Evolutionary conservation across 2,329 filamentous ascomycete genomes (phyloP), one percentile per base, ranked within the genome.

Genomic region (Remersonia thermophila): DNA sequence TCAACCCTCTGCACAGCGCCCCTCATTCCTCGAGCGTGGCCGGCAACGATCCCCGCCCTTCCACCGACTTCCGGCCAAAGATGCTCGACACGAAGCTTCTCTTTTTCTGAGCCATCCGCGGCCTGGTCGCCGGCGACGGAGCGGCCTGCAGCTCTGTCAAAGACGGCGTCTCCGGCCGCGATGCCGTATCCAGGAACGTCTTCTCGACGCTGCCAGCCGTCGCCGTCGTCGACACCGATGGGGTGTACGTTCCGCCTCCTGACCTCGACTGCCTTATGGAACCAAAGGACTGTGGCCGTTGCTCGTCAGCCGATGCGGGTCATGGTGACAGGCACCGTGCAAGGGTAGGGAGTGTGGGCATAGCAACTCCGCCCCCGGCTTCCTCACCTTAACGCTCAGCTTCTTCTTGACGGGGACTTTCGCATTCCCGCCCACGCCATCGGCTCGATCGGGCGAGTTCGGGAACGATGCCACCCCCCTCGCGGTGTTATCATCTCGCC

Each of bases 71-170:
- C 9, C 50, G 55, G 10, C 58, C 55, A 47, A 69, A 67, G 8
- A 69, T 47, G 3, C 53, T 55, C 3, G 62, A 55, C 25, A 68
- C 60, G 30, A 69, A 67, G 44, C 65, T 69, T 50, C 60, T 68
- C 43, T 59, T 61, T 33, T 57, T 53, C 23, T 53, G 58, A 20
- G 65, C 47, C 28, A 9, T 6, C 9, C 20, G 5, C 20, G 20
- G 20, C 20, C 20, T 23, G 5, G 20, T 9, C 9, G 20, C 9
- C 9, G 9, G 20, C 9, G 20, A 23, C 20, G 20, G 20, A 23
- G 20, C 20, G 5, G 49, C 54, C 38, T 50, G 52, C n/a, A 27
- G 36, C 5, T 35, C 4, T 30, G 33, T 12, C 25, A 17, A 12
- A 20, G 38, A 42, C 43, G 26, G 47, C 38, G 38, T 33, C 13